Evolutionary conservation across 192 early-diverging fungal genomes (phyloP).

Genomic region (Coemansia sp.): DNA sequence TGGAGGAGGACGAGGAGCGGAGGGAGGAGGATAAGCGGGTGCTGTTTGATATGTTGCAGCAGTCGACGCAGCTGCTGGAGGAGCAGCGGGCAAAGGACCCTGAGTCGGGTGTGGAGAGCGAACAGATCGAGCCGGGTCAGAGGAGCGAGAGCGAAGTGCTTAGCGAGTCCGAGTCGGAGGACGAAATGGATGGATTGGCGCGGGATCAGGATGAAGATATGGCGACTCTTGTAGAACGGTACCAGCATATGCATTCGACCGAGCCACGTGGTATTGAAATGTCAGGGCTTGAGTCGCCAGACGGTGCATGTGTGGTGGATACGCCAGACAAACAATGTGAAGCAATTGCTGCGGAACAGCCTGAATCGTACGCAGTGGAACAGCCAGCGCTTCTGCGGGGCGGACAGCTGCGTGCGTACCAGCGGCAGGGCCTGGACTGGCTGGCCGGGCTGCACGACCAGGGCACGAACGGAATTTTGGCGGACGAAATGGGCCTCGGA

Average conservation of each 20-base stretch:
- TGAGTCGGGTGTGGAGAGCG: neutral
- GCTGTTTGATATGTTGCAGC: constrained; percentile 70
- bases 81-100: constrained; percentile 47
- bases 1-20: constrained; percentile 61
- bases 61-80: constrained; percentile 67
- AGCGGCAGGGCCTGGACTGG: constrained; percentile 97
- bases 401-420: constrained; percentile 92
- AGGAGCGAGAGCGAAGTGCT: neutral
- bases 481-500: constrained; percentile 97
- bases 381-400: constrained; percentile 86
- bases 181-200: constrained; percentile 58
- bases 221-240: constrained; percentile 59
- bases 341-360: neutral
- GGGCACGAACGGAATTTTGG: constrained; percentile 95
- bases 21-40: constrained; percentile 63
- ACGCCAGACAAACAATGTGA: neutral
- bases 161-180: constrained; percentile 23
- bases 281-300: no score
- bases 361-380: constrained; percentile 42
- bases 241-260: constrained; percentile 41
- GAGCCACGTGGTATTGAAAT: neutral
- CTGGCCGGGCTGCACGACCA: constrained; percentile 93
- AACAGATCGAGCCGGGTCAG: neutral
- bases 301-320: neutral
- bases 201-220: constrained; percentile 67